Evolutionary conservation across 1,139 yeast species (phyloP).

Genomic region (Candida tropicalis): DNA sequence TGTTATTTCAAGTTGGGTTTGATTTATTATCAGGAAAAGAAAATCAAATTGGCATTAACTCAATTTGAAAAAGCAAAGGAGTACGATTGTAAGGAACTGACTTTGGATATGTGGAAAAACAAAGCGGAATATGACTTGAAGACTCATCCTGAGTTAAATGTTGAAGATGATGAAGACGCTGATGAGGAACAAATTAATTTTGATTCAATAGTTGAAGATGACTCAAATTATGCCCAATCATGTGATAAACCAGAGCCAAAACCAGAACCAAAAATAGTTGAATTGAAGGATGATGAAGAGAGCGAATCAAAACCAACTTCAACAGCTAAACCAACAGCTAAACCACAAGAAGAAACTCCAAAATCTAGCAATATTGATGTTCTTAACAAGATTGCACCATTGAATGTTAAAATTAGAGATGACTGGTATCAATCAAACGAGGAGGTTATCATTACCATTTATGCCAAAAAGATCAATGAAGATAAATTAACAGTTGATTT

Average conservation of each 20-base stretch:
- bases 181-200: conserved; percentile 9
- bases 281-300: conserved; percentile 7
- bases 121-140: conserved; percentile 44
- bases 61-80: conserved; percentile 53
- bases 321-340: too few species aligned
- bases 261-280: conserved; percentile 9
- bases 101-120: conserved; percentile 53
- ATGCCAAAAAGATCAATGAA: conserved; percentile 64
- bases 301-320: background rate
- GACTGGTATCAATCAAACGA: conserved; percentile 80
- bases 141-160: conserved; percentile 22
- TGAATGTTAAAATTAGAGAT: conserved; percentile 52
- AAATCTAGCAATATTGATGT: conserved; percentile 34
- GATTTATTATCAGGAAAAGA: conserved; percentile 48
- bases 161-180: conserved; percentile 17
- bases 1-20: conserved; percentile 65
- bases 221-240: conserved; percentile 9
- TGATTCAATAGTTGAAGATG: conserved; percentile 9
- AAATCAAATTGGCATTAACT: conserved; percentile 47
- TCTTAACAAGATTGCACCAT: conserved; percentile 44
- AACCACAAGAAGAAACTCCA: background rate
- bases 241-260: conserved; percentile 7
- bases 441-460: conserved; percentile 67
- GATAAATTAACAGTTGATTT: conserved; percentile 43
- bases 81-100: conserved; percentile 48